These are phyloP conservation scores for Podosphaera fusca DNA, from an alignment of 2,329 filamentous ascomycete genomes.

Conservation along the genomic window DNA sequence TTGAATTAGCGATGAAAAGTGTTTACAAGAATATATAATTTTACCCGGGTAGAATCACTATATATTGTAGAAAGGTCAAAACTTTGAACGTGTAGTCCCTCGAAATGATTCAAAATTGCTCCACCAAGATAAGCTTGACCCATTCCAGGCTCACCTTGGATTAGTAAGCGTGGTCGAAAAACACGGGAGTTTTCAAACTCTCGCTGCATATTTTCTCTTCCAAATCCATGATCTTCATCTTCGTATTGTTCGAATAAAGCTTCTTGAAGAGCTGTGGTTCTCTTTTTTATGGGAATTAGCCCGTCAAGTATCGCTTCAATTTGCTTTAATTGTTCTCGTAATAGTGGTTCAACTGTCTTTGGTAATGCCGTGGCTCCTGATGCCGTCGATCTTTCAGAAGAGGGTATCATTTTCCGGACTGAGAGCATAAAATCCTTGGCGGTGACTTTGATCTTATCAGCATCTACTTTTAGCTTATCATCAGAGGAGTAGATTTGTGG, in stretches of 20 bases:
- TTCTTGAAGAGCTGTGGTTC: conserved; percentile 74
- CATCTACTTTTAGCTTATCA: conserved; percentile 74
- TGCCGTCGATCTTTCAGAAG: conserved; percentile 71
- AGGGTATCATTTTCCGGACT: conserved; percentile 87
- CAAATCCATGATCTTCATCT: conserved; percentile 63
- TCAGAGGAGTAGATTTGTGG: conserved; percentile 87
- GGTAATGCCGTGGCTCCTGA: conserved; percentile 67
- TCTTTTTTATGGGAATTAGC: conserved; percentile 65
- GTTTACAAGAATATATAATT: not conserved
- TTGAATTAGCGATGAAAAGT: conserved; percentile 3
- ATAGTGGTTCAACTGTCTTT: conserved; percentile 55
- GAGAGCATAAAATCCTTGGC: conserved; percentile 96
- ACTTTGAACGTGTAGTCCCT: conserved; percentile 81
- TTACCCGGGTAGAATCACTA: conserved; percentile 54
- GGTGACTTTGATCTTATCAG: conserved; percentile 60
- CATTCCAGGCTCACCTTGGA: conserved; percentile 70
- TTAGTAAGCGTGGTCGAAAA: conserved; percentile 69
- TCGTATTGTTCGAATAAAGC: conserved; percentile 76
- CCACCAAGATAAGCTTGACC: conserved; percentile 75
- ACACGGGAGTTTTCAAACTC: conserved; percentile 75
- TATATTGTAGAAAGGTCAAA: conserved; percentile 79
- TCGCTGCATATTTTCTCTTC: conserved; percentile 48
- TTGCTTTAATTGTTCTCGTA: conserved; percentile 47
- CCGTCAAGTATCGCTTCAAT: conserved; percentile 49
- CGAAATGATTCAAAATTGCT: conserved; percentile 72